Base-by-base conservation (phyloP, 768 basidiomycete genomes). In the Dioszegia crocea region DNA sequence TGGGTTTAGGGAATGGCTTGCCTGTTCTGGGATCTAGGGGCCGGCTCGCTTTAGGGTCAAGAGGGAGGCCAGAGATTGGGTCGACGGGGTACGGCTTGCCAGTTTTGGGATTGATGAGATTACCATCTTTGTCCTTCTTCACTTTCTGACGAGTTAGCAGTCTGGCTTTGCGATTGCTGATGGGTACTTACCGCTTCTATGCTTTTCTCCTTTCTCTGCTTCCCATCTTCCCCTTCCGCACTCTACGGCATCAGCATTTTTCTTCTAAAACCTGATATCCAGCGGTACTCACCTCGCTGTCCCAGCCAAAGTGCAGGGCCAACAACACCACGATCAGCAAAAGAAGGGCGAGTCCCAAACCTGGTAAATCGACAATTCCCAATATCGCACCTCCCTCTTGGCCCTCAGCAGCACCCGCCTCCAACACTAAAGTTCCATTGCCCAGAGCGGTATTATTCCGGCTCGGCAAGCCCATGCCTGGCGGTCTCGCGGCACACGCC, bases 221-320 rank as follows among this genome's bases (percentile, higher is more conserved):
- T n/a, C n/a, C 33, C 33, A 33, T 33, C 14, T 33, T 14, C 33
- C 14, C n/a, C 40, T 8, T 43, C n/a, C 9, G 40, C 8, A 43
- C n/a, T 21, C 40, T 43, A 16, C 11, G 12, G 17, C 21, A 48
- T 48, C 26, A 48, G 29, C 27, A 48, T 29, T 14, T 29, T 30
- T 27, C 27, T 24, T 31, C 23, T 30, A 33, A 21, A 6, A 6
- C 33, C 44, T 43, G 27, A 9, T n/a, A n/a, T n/a, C n/a, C n/a
- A n/a, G n/a, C n/a, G n/a, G n/a, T 4, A 16, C 51, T 39, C 39
- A 53, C 51, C 36, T 53, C 51, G 26, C 33, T 53, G 19, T 53
- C 40, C 65, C 56, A 66, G 0, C 64, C 58, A n/a, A 57, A 47
- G 54, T 67, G 60, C 19, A 67, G 45, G 0, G 62, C 65, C 14